Base-by-base conservation (phyloP, 805 yeast species). In the Spathaspora girioi region DNA sequence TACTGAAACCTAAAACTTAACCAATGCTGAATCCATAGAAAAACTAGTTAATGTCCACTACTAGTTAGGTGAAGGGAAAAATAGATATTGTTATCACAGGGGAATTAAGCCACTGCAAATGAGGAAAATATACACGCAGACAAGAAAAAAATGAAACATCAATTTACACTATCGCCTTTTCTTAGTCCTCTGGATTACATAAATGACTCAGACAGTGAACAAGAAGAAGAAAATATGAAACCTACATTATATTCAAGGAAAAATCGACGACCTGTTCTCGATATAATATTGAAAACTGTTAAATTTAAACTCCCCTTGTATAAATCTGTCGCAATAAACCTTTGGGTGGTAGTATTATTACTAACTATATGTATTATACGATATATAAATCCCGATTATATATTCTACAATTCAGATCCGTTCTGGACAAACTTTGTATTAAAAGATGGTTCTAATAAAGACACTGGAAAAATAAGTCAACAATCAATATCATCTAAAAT, bases 401-500 rank as follows among this genome's bases (percentile, higher is more conserved):
- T 45, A 10, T 17, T 38, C n/a, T 35, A 42, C 5, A 50, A 50
- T 17, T 19, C 53, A 9, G 53, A 50, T 43, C 50, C 50, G 11
- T 46, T 27, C 26, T 50, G 50, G 50, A 19, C 38, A 9, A 17
- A 50, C 6, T 41, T 23, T 42, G 10, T 14, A n/a, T 7, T 27
- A 17, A 14, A 3, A 10, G 31, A 40, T 9, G n/a, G 23, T 9
- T 5, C 38, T 17, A 6, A 7, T 10, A 38, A 20, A 35, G 15
- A 17, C 3, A 14, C 43, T 12, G 18, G 17, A 14, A 46, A 46
- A 9, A 6, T 55, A n/a, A 51, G 57, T 7, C 47, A 50, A 20
- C 38, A 44, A 23, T 43, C 50, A 18, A 47, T 64, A 12, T 43
- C 55, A 2, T 57, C 63, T 2, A 14, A n/a, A 17, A 47, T 53